Conservation (phyloP, 1,284 basidiomycete species). For the Coniferiporia weirii region DNA sequence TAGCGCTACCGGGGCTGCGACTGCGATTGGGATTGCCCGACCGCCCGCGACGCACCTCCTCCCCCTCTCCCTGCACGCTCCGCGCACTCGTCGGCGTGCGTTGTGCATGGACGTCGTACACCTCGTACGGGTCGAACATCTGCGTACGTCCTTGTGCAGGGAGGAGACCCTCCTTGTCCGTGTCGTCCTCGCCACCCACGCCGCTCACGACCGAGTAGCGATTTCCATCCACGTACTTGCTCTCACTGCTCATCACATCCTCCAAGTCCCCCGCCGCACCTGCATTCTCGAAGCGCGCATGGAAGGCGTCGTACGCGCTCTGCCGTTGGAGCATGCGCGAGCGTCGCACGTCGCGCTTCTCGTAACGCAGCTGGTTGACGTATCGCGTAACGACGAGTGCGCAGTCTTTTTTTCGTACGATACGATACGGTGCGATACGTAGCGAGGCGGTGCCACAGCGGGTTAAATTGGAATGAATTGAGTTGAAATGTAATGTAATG, state of each 20-base stretch:
- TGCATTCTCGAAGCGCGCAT: slow-evolving; percentile 6
- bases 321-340: slow-evolving; percentile 25
- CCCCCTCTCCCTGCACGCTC: not conserved
- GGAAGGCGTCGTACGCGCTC: slow-evolving; percentile 19
- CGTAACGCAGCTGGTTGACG: slow-evolving; percentile 45
- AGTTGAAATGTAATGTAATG: too few relatives aligned
- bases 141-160: not conserved
- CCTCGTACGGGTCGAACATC: slow-evolving; percentile 15
- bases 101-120: not conserved
- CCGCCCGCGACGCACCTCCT: not conserved
- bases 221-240: not conserved
- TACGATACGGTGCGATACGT: too few relatives aligned
- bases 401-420: slow-evolving; percentile 37
- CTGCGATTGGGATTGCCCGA: too few relatives aligned
- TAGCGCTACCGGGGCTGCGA: not conserved
- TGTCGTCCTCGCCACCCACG: not conserved
- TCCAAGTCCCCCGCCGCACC: not conserved
- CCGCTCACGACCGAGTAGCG: slow-evolving; percentile 5
- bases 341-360: slow-evolving; percentile 40
- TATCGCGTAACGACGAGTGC: slow-evolving; percentile 56
- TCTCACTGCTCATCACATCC: not conserved
- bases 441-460: too few relatives aligned
- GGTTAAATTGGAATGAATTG: too few relatives aligned
- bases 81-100: not conserved
- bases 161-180: slow-evolving; percentile 8